Evolutionary conservation across 202 grass and related monocot genomes (phyloP), one percentile per base, ranked within the genome.

Genomic region (Hordeum pubiflorum): DNA sequence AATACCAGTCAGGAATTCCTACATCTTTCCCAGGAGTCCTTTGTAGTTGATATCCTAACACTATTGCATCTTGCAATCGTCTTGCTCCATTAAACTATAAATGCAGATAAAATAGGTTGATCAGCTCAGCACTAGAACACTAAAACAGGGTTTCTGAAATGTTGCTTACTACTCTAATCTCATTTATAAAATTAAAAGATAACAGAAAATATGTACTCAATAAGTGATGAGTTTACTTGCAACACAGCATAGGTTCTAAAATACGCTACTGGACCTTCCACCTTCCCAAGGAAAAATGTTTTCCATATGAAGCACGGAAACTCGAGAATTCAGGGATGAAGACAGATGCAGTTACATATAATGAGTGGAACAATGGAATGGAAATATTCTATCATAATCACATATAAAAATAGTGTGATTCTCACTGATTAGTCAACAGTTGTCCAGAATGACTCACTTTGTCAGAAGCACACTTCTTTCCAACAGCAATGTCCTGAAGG

Each of bases 31-130:
- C 92, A 41, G 92, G 87, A 79, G 83, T 69, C 81, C 92, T 91
- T 90, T 96, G 96, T 36, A 99, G 70, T 84, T 99, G 92, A 93
- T 91, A 99, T 43, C 92, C 96, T 79, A 99, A 73, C 11, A 99
- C 92, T 90, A 96, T 99, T 33, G 92, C 96, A 87, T 96, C 92
- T 71, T 86, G 82, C 69, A 99, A 76, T 77, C 96, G 77, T 72
- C 91, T 93, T 78, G 74, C 92, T 84, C 96, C 96, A 40, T 85
- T 99, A 72, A 96, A 87, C 96, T 99, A 33, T 7, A 91, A 38
- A 83, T 86, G 74, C 64, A 76, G 15, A 85, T 57, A 75, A 1
- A 34, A 24, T 2, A 81, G 3, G 24, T 81, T 76, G 36, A 60
- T 61, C 5, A 12, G 46, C 31, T 82, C 71, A 40, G 77, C 56